Percentiles rank a stretch among this genome's conserved stretches.
phyloP scores from a whole-genome alignment of 2,329 filamentous ascomycete genomes.

The Xylariales sp. region DNA sequence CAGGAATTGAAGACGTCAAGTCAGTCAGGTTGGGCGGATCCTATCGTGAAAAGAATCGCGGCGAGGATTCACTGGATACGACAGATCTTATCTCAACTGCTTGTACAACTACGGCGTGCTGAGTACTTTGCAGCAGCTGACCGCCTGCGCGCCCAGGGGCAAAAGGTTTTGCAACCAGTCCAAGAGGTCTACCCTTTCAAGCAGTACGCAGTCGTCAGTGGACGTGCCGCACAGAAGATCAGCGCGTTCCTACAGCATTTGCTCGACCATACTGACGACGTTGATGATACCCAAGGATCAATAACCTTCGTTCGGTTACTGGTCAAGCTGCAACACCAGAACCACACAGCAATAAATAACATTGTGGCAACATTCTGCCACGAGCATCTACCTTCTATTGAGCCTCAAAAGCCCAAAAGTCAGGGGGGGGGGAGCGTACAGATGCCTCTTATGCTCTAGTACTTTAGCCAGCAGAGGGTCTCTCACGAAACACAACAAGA shows the following conservation, averaged over 20 bases:
- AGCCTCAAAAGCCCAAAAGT: too few relatives aligned
- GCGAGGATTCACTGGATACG: conserved; percentile 1
- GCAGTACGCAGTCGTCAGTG: neutral
- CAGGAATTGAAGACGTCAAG: neutral
- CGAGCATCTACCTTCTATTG: too few relatives aligned
- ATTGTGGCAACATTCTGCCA: neutral
- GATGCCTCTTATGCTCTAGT: too few relatives aligned
- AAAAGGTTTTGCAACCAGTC: neutral
- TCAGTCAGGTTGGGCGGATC: neutral
- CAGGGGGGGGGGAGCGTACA: too few relatives aligned
- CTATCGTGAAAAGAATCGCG: neutral
- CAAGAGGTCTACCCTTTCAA: neutral
- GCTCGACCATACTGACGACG: neutral
- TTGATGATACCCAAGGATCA: neutral
- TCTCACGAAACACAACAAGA: neutral
- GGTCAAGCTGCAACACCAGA: neutral
- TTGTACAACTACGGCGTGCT: neutral
- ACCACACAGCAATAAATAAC: neutral
- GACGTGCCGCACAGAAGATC: neutral
- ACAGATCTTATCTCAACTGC: neutral
- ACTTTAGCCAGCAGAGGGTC: neutral
- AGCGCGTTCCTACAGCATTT: neutral
- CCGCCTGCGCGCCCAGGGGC: too few relatives aligned
- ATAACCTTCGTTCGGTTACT: neutral
- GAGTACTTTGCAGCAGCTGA: neutral